Evolutionary conservation across 1,284 basidiomycete species (phyloP).

Genomic region (Irpex sp.): DNA sequence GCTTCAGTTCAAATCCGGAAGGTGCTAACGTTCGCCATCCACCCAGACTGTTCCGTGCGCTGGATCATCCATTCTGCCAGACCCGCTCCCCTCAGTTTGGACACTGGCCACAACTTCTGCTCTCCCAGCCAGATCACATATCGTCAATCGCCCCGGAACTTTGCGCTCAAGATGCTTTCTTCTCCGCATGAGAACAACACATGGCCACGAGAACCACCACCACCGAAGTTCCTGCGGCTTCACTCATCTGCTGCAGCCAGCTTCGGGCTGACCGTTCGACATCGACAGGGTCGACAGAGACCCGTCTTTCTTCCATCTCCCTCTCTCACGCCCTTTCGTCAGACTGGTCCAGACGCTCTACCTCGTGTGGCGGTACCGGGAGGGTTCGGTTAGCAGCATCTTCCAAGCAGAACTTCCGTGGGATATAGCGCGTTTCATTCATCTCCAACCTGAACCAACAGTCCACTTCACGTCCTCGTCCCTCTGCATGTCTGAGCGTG

Average conservation of each 20-base stretch:
- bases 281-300: slow-evolving; percentile 8
- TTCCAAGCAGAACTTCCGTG: slow-evolving; percentile 6
- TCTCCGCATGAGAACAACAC: slow-evolving; percentile 11
- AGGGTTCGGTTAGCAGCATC: slow-evolving; percentile 1
- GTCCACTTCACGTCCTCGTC: background rate
- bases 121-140: background rate
- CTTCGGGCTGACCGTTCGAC: background rate
- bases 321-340: slow-evolving; percentile 6
- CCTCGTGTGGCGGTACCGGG: slow-evolving; percentile 10
- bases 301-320: slow-evolving; percentile 3
- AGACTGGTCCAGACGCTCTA: slow-evolving; percentile 4
- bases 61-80: background rate
- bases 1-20: slow-evolving; percentile 9
- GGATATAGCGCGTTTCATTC: slow-evolving; percentile 1
- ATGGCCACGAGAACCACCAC: slow-evolving; percentile 11
- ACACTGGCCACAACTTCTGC: background rate
- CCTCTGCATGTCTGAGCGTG: background rate
- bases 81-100: background rate
- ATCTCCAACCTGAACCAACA: background rate
- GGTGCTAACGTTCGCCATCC: slow-evolving; percentile 5
- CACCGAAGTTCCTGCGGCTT: slow-evolving; percentile 13
- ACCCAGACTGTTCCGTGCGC: background rate
- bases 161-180: slow-evolving; percentile 1
- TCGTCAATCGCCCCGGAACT: slow-evolving; percentile 8
- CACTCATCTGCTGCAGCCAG: background rate